Base-by-base conservation (phyloP, 805 yeast genomes). In the Starmerella gropengiesseri region DNA sequence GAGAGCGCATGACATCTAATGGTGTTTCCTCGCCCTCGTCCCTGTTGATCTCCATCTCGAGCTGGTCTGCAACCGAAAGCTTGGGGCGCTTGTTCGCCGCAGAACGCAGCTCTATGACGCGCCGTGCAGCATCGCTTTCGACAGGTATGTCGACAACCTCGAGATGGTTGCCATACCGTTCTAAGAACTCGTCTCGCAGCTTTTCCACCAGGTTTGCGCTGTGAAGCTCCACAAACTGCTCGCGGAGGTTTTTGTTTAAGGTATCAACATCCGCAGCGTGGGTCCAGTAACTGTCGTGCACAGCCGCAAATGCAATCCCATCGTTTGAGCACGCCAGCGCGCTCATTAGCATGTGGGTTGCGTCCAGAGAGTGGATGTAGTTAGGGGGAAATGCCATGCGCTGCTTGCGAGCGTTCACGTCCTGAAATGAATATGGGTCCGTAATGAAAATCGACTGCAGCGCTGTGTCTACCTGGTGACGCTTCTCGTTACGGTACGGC, bases 211-310 rank as follows among this genome's bases (percentile, higher is more conserved):
- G 67, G 59, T 86, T 79, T 25, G 72, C 78, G 47, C 73, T 73
- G 59, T 89, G 96, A 43, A 89, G 66, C 40, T 71, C 65, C 48
- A 91, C 79, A 60, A 89, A 89, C 45, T 82, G 78, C 28, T 81
- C 78, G 57, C 98, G 73, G 50, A 91, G 65, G 34, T 73, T 65
- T 12, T 54, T 55, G 60, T 78, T 84, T 91, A 89, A 78, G 3
- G 56, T 58, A 46, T 77, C 78, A 31, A 89, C 77, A 59, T 83
- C 89, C 38, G 75, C 66, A 1, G 98, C 96, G 59, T 91, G 97
- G 0, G 97, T 86, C 98, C 98, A 89, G 60, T 83, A 89, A 0
- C 97, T 89, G 60, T 89, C 98, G 62, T 89, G 98, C 19, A 89
- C 98, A 0, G 97, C 77, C 0, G 97, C 95, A 69, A 91, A 89